Evolutionary conservation across 768 basidiomycete genomes (phyloP).

Genomic region (Sporobolomyces roseus): DNA sequence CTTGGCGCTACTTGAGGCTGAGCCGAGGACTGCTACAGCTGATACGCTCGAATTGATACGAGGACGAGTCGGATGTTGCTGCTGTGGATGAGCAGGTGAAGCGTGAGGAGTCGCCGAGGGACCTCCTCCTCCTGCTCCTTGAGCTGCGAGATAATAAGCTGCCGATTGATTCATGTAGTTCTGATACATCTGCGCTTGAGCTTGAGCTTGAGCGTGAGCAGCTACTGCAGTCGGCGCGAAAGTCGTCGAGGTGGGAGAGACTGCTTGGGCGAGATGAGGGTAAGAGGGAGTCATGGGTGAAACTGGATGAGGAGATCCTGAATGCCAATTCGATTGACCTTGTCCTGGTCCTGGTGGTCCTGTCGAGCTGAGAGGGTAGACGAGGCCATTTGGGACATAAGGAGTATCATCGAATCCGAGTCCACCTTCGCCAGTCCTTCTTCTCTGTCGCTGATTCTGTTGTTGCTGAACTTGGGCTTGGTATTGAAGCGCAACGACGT

Average conservation of each 20-base stretch:
- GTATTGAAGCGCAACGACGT: constrained; percentile 25
- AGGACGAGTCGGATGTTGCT: constrained; percentile 7
- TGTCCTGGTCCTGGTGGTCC: not conserved
- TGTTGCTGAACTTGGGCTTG: constrained; percentile 25
- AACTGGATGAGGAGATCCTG: not conserved
- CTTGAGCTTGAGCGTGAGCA: constrained; percentile 5
- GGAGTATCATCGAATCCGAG: not conserved
- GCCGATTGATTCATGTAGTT: constrained; percentile 6
- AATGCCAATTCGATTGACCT: not conserved
- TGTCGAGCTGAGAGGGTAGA: not conserved
- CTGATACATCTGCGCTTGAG: constrained; percentile 19
- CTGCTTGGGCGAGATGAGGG: not conserved
- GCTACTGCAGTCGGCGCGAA: constrained; percentile 3
- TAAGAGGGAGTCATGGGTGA: constrained; percentile 1
- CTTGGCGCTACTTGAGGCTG: constrained; percentile 1
- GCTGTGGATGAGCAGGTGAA: not conserved
- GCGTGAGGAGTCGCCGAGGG: constrained; percentile 2
- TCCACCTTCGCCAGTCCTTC: no score
- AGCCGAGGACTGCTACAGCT: constrained; percentile 11
- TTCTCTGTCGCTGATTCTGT: constrained; percentile 7
- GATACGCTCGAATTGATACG: constrained; percentile 22
- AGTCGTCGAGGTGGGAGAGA: constrained; percentile 15
- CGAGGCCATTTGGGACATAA: constrained; percentile 16
- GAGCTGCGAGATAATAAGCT: constrained; percentile 7
- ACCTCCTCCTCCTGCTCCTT: no score